Evolutionary conservation across 129 eudicot genomes (phyloP).

Genomic region (Pulicaria dysenterica): DNA sequence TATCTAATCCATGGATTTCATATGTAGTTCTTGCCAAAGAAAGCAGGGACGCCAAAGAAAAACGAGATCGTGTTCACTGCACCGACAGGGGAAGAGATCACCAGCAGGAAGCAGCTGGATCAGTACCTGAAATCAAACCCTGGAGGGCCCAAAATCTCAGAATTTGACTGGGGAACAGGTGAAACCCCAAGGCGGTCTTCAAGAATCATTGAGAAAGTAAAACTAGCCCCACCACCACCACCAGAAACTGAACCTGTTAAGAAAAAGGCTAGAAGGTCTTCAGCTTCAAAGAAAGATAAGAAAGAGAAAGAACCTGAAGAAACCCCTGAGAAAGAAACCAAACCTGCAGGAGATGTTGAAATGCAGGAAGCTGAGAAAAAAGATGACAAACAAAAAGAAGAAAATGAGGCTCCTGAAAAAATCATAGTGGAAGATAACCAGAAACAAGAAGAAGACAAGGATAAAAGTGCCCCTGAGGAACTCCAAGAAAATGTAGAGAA

Average conservation of each 20-base stretch:
- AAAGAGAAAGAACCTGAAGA: conserved; percentile 45
- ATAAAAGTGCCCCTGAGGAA: conserved; percentile 27
- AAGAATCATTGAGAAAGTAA: conserved; percentile 71
- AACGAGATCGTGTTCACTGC: conserved; percentile 73
- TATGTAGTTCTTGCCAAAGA: conserved; percentile 68
- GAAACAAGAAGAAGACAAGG: conserved; percentile 33
- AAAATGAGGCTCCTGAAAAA: conserved; percentile 29
- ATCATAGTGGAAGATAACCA: conserved; percentile 23
- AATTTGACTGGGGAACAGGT: conserved; percentile 82
- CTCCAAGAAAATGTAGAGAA: conserved; percentile 19
- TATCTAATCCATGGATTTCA: conserved; percentile 15
- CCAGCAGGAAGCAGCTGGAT: conserved; percentile 62
- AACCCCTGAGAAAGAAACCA: conserved; percentile 37
- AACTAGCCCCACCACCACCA: conserved; percentile 50
- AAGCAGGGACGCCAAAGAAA: conserved; percentile 75
- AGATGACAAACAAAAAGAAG: conserved; percentile 27
- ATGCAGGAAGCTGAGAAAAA: conserved; percentile 35
- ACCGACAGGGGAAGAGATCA: conserved; percentile 85
- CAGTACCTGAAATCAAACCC: conserved; percentile 83
- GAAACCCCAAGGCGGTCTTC: conserved; percentile 82
- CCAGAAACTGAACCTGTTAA: conserved; percentile 54
- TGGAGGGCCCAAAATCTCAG: conserved; percentile 65
- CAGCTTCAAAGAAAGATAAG: conserved; percentile 50
- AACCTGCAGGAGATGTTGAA: conserved; percentile 33
- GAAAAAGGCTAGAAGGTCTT: conserved; percentile 49